Conservation (phyloP, 257 asterid species). For the Asclepias syriaca region DNA sequence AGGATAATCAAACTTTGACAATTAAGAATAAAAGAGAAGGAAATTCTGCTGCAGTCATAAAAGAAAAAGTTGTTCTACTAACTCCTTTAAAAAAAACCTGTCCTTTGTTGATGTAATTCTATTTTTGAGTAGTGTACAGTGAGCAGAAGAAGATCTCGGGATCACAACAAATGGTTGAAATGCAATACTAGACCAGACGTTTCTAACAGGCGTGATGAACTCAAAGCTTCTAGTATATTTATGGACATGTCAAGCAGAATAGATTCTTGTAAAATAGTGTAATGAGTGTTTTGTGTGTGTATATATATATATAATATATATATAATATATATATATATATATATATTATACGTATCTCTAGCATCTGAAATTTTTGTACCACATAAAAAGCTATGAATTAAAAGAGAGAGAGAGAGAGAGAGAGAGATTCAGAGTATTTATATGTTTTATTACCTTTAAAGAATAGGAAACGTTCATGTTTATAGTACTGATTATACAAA, state of each 20-base stretch:
- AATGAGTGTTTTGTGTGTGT: background rate
- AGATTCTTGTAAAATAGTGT: background rate
- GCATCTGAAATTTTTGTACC: background rate
- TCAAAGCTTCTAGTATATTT: no score
- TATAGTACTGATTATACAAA: slow-evolving; percentile 15
- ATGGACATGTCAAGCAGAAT: background rate
- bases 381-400: background rate
- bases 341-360: no score
- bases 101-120: slow-evolving; percentile 17
- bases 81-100: slow-evolving; percentile 27
- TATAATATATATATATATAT: no score
- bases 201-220: no score
- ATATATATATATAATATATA: no score
- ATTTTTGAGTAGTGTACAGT: no score
- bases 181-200: no score
- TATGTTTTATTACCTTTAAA: slow-evolving; percentile 7
- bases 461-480: background rate
- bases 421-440: background rate
- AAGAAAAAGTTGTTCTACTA: slow-evolving; percentile 61
- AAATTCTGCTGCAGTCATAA: slow-evolving; percentile 49
- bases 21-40: slow-evolving; percentile 51
- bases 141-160: no score
- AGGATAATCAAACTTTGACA: slow-evolving; percentile 28
- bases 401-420: background rate
- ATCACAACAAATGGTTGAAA: no score